Percentiles rank a stretch among this genome's conserved stretches.
These are phyloP conservation scores for Penicillium simplicissimum DNA, from an alignment of 495 filamentous ascomycete species.

Conservation along the genomic window DNA sequence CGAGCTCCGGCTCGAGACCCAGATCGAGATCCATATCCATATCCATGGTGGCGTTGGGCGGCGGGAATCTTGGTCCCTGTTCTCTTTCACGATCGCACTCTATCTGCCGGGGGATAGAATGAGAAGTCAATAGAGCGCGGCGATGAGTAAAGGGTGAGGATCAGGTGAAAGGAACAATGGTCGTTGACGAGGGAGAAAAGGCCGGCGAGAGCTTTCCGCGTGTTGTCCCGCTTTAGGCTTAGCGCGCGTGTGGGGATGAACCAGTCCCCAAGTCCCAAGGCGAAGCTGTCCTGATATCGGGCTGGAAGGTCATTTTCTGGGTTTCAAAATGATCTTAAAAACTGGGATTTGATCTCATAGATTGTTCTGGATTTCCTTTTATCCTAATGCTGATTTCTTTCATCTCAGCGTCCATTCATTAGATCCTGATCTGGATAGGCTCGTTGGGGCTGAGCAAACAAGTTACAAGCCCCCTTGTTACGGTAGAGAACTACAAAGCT, in stretches of 20 bases:
- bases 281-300: neutral
- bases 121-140: slow-evolving; percentile 1
- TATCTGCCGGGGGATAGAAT: slow-evolving; percentile 18
- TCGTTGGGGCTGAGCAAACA: no score
- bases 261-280: neutral
- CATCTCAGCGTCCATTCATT: no score
- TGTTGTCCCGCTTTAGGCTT: slow-evolving; percentile 16
- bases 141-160: neutral
- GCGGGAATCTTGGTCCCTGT: slow-evolving; percentile 11
- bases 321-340: neutral
- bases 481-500: no score
- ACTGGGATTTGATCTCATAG: neutral
- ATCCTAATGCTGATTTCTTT: no score
- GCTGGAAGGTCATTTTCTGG: neutral
- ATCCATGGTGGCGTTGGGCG: slow-evolving; percentile 61
- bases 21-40: slow-evolving; percentile 77
- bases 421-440: no score
- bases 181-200: slow-evolving; percentile 1
- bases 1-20: slow-evolving; percentile 49
- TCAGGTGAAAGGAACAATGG: neutral
- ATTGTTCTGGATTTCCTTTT: neutral
- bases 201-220: slow-evolving; percentile 21
- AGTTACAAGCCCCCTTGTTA: no score
- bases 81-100: slow-evolving; percentile 15
- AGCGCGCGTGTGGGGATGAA: slow-evolving; percentile 21